These are phyloP conservation scores for Neodidymelliopsis sp. DNA, from an alignment of 2,329 filamentous ascomycete species.

Conservation along the genomic window DNA sequence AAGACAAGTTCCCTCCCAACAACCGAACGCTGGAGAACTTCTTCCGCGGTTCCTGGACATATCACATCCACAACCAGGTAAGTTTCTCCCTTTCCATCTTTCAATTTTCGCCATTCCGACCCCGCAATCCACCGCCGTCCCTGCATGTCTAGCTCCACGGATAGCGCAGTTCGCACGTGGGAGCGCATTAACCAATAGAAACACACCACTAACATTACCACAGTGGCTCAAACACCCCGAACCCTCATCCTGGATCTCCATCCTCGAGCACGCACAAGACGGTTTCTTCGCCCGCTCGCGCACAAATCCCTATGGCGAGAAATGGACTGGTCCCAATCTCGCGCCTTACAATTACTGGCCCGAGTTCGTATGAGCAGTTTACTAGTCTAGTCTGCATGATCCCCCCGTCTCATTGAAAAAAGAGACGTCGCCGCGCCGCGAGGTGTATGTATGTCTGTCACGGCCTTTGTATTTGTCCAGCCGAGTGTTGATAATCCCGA, in stretches of 20 bases:
- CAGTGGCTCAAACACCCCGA: slow-evolving; percentile 65
- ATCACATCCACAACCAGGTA: slow-evolving; percentile 66
- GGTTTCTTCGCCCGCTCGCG: slow-evolving; percentile 60
- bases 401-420: neutral
- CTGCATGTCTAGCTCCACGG: neutral
- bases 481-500: too few species aligned
- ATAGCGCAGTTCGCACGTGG: neutral
- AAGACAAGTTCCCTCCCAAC: slow-evolving; percentile 63
- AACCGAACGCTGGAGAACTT: slow-evolving; percentile 65
- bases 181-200: slow-evolving; percentile 23
- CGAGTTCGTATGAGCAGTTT: slow-evolving; percentile 54
- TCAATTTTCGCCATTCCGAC: neutral
- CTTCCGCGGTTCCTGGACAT: slow-evolving; percentile 64
- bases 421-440: slow-evolving; percentile 8
- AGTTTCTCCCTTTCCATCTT: slow-evolving; percentile 28
- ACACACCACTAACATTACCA: slow-evolving; percentile 29
- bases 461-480: too few species aligned
- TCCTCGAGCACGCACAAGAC: slow-evolving; percentile 62
- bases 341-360: slow-evolving; percentile 60
- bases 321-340: slow-evolving; percentile 59
- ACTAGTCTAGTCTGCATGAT: neutral
- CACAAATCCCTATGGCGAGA: slow-evolving; percentile 62
- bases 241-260: slow-evolving; percentile 63
- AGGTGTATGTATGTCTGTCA: neutral
- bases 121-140: neutral